Percentiles rank a stretch among this genome's conserved stretches.
Evolutionary conservation across 441 rosid genomes (phyloP).

Genomic region (Melastoma candidum): DNA sequence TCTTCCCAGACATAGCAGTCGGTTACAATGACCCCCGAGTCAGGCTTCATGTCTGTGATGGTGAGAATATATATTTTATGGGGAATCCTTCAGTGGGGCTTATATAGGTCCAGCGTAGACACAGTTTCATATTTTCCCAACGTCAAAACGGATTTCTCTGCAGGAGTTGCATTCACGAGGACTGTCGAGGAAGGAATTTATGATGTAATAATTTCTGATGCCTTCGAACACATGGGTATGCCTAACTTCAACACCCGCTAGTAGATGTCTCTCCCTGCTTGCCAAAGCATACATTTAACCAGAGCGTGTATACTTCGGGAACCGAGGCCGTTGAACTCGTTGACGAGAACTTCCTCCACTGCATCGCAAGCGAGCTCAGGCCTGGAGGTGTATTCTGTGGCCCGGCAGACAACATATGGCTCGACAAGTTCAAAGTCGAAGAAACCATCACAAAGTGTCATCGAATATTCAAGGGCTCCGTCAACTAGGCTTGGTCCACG

Average conservation of each 20-base stretch:
- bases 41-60: constrained; percentile 48
- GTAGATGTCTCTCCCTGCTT: too few relatives aligned
- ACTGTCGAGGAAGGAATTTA: too few relatives aligned
- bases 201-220: too few relatives aligned
- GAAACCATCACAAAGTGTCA: constrained; percentile 38
- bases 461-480: constrained; percentile 54
- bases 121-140: too few relatives aligned
- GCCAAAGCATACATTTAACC: not conserved
- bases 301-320: constrained; percentile 17
- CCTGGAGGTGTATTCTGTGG: constrained; percentile 69
- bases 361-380: constrained; percentile 47
- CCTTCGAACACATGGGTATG: too few relatives aligned
- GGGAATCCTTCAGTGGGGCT: not conserved
- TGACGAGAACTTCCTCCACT: constrained; percentile 32
- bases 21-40: constrained; percentile 69
- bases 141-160: too few relatives aligned
- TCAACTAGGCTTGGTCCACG: constrained; percentile 57
- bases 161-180: too few relatives aligned
- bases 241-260: too few relatives aligned
- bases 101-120: not conserved
- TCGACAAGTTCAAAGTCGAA: constrained; percentile 33
- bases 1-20: constrained; percentile 64
- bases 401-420: constrained; percentile 77
- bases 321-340: constrained; percentile 41
- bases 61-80: constrained; percentile 19